A percentile compares a stretch with the other conserved stretches of the same genome.
These are phyloP conservation scores for Solanum boliviense DNA, from an alignment of 257 asterid species.

Conservation along the genomic window DNA sequence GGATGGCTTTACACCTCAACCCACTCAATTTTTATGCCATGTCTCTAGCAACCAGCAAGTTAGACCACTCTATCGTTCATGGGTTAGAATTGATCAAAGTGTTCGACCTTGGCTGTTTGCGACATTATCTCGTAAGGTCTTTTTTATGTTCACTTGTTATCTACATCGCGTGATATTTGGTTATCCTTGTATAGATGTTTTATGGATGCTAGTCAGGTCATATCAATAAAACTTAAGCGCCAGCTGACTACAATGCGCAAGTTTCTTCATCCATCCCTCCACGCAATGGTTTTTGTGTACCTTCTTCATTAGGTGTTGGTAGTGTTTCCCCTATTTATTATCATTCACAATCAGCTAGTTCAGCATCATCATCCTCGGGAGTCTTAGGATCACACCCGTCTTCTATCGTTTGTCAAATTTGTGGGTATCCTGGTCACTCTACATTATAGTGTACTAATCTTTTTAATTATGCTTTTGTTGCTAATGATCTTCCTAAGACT, in stretches of 20 bases:
- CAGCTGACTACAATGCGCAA: not conserved
- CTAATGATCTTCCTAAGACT: not conserved
- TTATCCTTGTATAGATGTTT: rapidly evolving
- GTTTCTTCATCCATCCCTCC: not conserved
- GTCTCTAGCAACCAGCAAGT: not conserved
- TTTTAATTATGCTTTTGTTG: not conserved
- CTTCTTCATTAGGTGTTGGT: not conserved
- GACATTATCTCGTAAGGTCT: not conserved
- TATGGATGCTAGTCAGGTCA: not conserved
- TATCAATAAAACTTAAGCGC: not conserved
- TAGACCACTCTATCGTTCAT: not conserved
- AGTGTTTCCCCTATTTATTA: not conserved
- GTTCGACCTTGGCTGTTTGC: not conserved
- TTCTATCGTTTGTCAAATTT: not conserved
- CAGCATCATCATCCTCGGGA: not conserved
- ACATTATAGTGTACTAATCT: not conserved
- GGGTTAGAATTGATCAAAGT: not conserved
- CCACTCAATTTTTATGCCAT: not conserved
- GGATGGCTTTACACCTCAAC: not conserved
- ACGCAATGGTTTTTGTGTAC: not conserved
- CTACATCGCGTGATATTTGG: not conserved
- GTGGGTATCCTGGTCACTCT: not conserved
- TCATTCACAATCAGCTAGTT: not conserved
- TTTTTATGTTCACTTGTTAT: not conserved
- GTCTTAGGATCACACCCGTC: not conserved